Evolutionary conservation across 2,329 filamentous ascomycete species (phyloP).

Genomic region (Simplicillium aogashimaense): DNA sequence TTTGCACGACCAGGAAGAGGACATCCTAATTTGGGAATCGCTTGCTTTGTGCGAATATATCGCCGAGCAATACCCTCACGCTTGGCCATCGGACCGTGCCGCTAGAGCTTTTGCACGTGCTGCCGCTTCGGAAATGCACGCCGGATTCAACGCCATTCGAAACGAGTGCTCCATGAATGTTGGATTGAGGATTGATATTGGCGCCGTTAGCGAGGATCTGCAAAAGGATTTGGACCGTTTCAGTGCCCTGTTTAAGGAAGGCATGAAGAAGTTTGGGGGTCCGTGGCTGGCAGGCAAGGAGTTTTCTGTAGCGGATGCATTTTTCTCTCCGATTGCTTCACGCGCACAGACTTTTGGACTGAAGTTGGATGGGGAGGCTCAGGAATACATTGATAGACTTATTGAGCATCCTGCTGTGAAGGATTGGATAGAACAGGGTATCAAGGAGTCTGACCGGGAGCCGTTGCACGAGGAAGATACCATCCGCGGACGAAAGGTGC

Average conservation of each 20-base stretch:
- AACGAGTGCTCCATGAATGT: conserved; percentile 33
- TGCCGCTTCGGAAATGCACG: conserved; percentile 37
- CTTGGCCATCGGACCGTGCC: conserved; percentile 28
- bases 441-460: conserved; percentile 26
- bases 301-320: conserved; percentile 29
- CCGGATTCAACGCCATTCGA: conserved; percentile 28
- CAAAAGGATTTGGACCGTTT: conserved; percentile 25
- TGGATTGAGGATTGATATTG: conserved; percentile 23
- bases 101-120: conserved; percentile 32
- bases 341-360: conserved; percentile 26
- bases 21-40: conserved; percentile 32
- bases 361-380: conserved; percentile 16
- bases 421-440: conserved; percentile 26
- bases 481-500: conserved; percentile 19
- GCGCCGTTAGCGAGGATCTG: conserved; percentile 16
- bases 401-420: conserved; percentile 22
- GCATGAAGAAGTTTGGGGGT: conserved; percentile 26
- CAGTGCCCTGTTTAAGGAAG: conserved; percentile 25
- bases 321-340: conserved; percentile 30
- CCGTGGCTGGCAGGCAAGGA: conserved; percentile 27
- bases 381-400: conserved; percentile 23
- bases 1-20: conserved; percentile 19
- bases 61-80: conserved; percentile 28
- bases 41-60: conserved; percentile 37
- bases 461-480: conserved; percentile 21